Evolutionary conservation across 441 rosid species (phyloP).

Genomic region (Isatis lusitanica): DNA sequence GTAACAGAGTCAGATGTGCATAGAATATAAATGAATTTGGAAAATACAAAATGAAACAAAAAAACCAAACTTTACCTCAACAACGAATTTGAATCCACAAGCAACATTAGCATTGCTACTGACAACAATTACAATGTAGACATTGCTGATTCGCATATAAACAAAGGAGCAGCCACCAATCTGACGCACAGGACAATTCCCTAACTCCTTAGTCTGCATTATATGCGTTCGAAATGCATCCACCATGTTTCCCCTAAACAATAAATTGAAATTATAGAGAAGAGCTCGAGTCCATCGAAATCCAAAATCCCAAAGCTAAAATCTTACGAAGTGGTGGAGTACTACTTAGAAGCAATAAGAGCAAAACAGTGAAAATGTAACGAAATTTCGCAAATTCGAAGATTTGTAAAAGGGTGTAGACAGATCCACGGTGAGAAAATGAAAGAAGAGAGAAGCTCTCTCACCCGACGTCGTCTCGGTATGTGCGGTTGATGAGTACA

Average conservation of each 20-base stretch:
- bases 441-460: background rate
- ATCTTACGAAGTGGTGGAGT: background rate
- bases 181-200: slow-evolving; percentile 94
- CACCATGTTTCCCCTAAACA: slow-evolving; percentile 86
- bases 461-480: slow-evolving; percentile 95
- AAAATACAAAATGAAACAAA: background rate
- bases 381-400: background rate
- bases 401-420: background rate
- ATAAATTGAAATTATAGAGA: background rate
- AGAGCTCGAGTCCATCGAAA: background rate
- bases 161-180: slow-evolving; percentile 97
- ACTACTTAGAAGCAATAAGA: slow-evolving; percentile 11
- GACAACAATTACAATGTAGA: slow-evolving; percentile 91
- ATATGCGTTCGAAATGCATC: slow-evolving; percentile 96
- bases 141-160: slow-evolving; percentile 97
- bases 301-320: background rate
- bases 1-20: background rate
- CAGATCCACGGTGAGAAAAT: background rate
- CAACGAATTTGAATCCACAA: slow-evolving; percentile 95
- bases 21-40: background rate
- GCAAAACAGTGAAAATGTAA: background rate
- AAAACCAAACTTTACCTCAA: slow-evolving; percentile 60
- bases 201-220: slow-evolving; percentile 96
- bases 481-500: slow-evolving; percentile 96
- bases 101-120: slow-evolving; percentile 97